phyloP scores from a whole-genome alignment of 2,329 filamentous ascomycete genomes.

The Helotiales sp. region DNA sequence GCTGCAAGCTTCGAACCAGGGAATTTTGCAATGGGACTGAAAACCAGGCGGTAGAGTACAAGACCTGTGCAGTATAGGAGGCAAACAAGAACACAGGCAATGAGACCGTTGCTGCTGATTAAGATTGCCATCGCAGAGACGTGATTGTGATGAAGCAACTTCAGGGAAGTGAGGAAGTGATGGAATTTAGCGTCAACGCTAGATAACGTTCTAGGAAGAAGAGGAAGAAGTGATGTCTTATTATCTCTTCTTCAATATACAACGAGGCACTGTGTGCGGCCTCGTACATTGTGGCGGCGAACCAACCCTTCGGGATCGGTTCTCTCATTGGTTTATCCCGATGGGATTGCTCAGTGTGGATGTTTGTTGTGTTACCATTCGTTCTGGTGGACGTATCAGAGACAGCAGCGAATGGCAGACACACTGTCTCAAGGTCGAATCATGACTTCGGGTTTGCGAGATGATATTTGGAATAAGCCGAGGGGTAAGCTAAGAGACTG shows the following conservation, averaged over 20 bases:
- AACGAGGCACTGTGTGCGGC: not conserved
- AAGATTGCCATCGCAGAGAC: not conserved
- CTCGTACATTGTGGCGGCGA: not conserved
- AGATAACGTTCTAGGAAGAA: too few relatives aligned
- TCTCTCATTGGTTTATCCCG: too few relatives aligned
- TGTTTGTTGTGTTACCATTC: too few relatives aligned
- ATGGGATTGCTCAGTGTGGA: too few relatives aligned
- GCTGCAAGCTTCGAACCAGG: constrained; percentile 34
- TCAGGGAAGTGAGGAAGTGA: not conserved
- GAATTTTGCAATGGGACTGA: constrained; percentile 3
- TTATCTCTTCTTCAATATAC: not conserved
- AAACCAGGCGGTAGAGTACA: not conserved
- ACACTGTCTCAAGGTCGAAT: too few relatives aligned
- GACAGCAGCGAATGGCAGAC: too few relatives aligned
- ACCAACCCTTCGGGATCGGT: not conserved
- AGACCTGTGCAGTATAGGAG: not conserved
- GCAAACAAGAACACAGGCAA: not conserved
- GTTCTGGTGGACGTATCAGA: too few relatives aligned
- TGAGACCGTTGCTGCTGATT: not conserved
- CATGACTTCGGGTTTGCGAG: too few relatives aligned
- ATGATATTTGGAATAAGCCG: too few relatives aligned
- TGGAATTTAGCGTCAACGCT: too few relatives aligned
- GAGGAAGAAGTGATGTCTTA: not conserved
- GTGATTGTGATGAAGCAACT: not conserved
- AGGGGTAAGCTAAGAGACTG: too few relatives aligned